Conservation (phyloP, 805 yeast species). For the Yarrowia yakushimensis region DNA sequence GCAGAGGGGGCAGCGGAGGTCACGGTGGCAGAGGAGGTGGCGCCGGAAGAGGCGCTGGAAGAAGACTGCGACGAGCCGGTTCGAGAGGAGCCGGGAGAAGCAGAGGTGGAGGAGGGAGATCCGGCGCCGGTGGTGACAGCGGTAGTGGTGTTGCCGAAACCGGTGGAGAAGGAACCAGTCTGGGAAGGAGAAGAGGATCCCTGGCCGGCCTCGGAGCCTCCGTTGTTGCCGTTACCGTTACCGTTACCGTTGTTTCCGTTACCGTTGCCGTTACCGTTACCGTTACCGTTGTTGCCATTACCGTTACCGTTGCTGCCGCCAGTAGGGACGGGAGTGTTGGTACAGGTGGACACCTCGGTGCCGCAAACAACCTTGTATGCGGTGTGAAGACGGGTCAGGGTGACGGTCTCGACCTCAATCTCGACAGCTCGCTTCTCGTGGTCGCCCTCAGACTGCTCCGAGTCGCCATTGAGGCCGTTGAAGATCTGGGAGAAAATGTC, state of each 20-base stretch:
- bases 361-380: not conserved
- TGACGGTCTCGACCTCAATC: constrained; percentile 15
- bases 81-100: constrained; percentile 7
- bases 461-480: constrained; percentile 9
- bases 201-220: no score
- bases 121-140: not conserved
- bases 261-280: not conserved
- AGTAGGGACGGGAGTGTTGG: not conserved
- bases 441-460: not conserved
- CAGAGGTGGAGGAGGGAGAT: not conserved
- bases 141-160: not conserved
- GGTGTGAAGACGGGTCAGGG: constrained; percentile 21
- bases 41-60: not conserved
- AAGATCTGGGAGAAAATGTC: constrained; percentile 16
- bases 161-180: not conserved
- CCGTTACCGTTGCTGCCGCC: not conserved
- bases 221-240: not conserved
- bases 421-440: constrained; percentile 18
- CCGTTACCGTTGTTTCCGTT: not conserved
- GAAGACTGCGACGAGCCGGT: not conserved
- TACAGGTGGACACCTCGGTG: not conserved
- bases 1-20: constrained; percentile 9
- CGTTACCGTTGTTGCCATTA: not conserved
- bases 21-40: constrained; percentile 8
- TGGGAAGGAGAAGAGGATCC: not conserved